Percentiles rank a stretch among this genome's conserved stretches.
Conservation (phyloP, 148 eudicot genomes). For the Arctostaphylos glauca region DNA sequence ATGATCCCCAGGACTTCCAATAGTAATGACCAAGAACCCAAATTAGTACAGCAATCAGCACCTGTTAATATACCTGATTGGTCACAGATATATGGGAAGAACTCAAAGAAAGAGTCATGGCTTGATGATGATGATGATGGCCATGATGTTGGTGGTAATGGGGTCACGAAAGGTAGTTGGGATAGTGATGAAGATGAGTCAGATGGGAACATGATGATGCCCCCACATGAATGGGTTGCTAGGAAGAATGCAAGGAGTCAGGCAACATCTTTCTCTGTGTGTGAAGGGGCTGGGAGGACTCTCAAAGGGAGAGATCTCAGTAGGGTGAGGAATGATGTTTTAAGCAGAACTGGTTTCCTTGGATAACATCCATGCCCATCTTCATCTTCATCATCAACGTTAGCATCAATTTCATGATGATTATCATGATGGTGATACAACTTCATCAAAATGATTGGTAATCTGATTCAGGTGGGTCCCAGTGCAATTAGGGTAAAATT, state of each 20-base stretch:
- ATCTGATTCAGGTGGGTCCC: background rate
- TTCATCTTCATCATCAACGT: slow-evolving; percentile 2
- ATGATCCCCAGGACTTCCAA: slow-evolving; percentile 43
- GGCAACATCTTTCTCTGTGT: slow-evolving; percentile 57
- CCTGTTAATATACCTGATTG: slow-evolving; percentile 77
- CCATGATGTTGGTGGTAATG: slow-evolving; percentile 7
- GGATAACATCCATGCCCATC: slow-evolving; percentile 10
- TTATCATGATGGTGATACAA: slow-evolving; percentile 10
- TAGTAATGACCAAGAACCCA: slow-evolving; percentile 24
- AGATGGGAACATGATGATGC: slow-evolving; percentile 34
- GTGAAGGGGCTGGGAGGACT: slow-evolving; percentile 81
- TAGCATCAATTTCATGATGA: too few relatives aligned
- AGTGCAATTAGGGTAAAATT: background rate
- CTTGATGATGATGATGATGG: slow-evolving; percentile 21
- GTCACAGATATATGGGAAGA: slow-evolving; percentile 64
- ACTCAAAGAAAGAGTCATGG: slow-evolving; percentile 18
- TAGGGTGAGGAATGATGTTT: slow-evolving; percentile 65
- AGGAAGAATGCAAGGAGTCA: slow-evolving; percentile 49
- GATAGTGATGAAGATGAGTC: slow-evolving; percentile 32
- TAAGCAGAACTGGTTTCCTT: slow-evolving; percentile 52
- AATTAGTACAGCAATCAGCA: slow-evolving; percentile 48
- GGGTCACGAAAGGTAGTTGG: slow-evolving; percentile 15
- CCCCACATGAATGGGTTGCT: slow-evolving; percentile 77
- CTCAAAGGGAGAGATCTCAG: slow-evolving; percentile 80
- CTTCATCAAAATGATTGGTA: slow-evolving; percentile 12